Base-by-base conservation (phyloP, 2,329 filamentous ascomycete species). In the Aspergillus sp. region DNA sequence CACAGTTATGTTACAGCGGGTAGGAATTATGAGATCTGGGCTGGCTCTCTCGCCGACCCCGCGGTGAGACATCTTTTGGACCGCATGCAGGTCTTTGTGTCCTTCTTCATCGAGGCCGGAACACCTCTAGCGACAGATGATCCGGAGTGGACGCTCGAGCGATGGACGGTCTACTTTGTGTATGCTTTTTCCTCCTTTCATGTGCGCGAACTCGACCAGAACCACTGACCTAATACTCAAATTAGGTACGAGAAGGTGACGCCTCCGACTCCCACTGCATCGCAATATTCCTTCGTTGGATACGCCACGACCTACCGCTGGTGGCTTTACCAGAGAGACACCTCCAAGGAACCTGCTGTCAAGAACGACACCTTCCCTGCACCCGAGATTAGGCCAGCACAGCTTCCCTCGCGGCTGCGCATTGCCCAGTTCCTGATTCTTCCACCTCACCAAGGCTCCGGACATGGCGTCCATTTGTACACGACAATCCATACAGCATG, bases 381-480 rank as follows among this genome's bases (percentile, higher is more conserved):
- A 53, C 68, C 59, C 64, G 75, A 69, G 48, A 66, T 79, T 45
- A 66, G 72, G n/a, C 76, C 87, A 58, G 70, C 82, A 4, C 76
- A 86, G 45, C 80, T 92, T 2, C 88, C 89, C 11, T 88, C 87
- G 62, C 86, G 93, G 36, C 85, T 90, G 54, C 83, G 95, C 42
- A 89, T 99, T 59, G 96, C 93, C 0, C 94, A 99, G 70, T 97
- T 97, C 71, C 68, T 99, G 55, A 87, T 99, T 57, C 79, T 99
- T 10, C 92, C 92, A 2, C 88, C 91, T 5, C 96, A 91, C 71
- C 92, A 97, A 68, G 81, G 83, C 56, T 83, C 85, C 56, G 91
- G 91, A 14, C 86, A 93, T 46, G 94, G 93, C 32, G 82, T 85
- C 10, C 81, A 84, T 40, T 83, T 99, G 36, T 99, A 97, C 77